Base-by-base conservation (phyloP, 2,329 filamentous ascomycete genomes). In the Neonectria punicea region DNA sequence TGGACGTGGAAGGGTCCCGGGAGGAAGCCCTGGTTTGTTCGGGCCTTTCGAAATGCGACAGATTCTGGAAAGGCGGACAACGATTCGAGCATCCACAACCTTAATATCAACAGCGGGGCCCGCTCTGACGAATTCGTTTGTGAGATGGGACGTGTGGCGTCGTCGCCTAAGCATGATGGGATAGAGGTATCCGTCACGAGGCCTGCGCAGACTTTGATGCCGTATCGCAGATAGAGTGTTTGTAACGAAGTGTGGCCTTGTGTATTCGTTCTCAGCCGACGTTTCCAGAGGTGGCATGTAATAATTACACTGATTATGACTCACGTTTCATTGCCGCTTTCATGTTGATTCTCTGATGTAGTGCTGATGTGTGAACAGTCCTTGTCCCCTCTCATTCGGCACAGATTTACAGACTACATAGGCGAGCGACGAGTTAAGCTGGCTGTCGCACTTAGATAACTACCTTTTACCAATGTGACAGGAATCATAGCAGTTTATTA, bases 1-100 rank as follows among this genome's bases (percentile, higher is more conserved):
- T 71, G 69, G 69, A 70, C 70, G 3, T 71, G 69, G 70, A 71
- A 61, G n/a, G 56, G 54, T 0, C 63, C 65, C 0, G 69, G 69
- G 5, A 62, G 47, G 22, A 71, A 67, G 1, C 67, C 67, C 0
- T 71, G 69, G 69, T 67, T 61, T 43, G 53, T 71, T 1, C 65
- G 65, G 10, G 67, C 41, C 2, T 25, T 68, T 1, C 58, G 51
- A 28, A 54, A 58, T 2, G 14, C 0, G 32, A 39, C 7, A 46
- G 59, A 4, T 41, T 56, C 6, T 2, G 30, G 43, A 7, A 60
- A 61, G 25, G 13, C 16, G 2, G 44, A 36, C 8, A 11, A 43
- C 5, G 6, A 41, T 5, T 53, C 53, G 1, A 34, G 28, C 25
- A 16, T 39, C n/a, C n/a, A 20, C 39, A 43, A 20, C 10, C 11